Percentiles rank a stretch among this genome's conserved stretches.
Evolutionary conservation across 495 filamentous ascomycete species (phyloP).

Genomic region (Penicillium dipodomyicola): DNA sequence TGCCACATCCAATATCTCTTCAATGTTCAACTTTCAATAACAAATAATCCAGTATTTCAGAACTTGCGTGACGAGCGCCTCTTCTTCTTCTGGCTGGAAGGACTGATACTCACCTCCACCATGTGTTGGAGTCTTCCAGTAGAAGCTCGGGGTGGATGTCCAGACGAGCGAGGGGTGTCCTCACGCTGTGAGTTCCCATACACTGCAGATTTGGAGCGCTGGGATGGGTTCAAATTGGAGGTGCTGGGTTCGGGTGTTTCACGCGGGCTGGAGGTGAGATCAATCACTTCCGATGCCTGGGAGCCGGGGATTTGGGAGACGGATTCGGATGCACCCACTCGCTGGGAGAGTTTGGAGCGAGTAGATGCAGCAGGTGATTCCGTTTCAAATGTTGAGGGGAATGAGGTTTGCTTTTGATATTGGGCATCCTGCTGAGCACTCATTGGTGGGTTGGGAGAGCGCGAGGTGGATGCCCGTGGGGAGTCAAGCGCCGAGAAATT

Average conservation of each 20-base stretch:
- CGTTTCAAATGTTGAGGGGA: not conserved
- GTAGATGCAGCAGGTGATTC: conserved; percentile 18
- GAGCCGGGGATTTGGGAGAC: conserved; percentile 19
- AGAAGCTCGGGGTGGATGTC: conserved; percentile 24
- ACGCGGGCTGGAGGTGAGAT: conserved; percentile 45
- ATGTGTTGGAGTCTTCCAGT: conserved; percentile 19
- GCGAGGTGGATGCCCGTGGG: conserved; percentile 8
- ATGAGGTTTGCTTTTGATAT: conserved; percentile 8
- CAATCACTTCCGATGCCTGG: conserved; percentile 37
- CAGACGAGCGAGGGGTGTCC: conserved; percentile 18
- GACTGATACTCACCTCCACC: conserved; percentile 30
- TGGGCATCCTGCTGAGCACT: conserved; percentile 16
- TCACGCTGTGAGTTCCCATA: conserved; percentile 40
- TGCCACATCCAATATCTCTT: not conserved
- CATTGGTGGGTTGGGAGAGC: conserved; percentile 17
- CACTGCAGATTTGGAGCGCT: conserved; percentile 22
- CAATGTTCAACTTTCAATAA: not conserved
- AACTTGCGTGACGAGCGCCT: conserved; percentile 22
- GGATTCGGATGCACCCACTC: not conserved
- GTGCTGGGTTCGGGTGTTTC: conserved; percentile 30
- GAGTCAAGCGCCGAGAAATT: not conserved
- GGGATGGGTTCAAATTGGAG: not conserved
- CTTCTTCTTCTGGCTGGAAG: conserved; percentile 23
- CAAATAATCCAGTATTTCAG: not conserved
- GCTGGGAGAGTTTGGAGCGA: conserved; percentile 9